Conservation (phyloP, 345 rosid species). For the Dimocarpus longan region DNA sequence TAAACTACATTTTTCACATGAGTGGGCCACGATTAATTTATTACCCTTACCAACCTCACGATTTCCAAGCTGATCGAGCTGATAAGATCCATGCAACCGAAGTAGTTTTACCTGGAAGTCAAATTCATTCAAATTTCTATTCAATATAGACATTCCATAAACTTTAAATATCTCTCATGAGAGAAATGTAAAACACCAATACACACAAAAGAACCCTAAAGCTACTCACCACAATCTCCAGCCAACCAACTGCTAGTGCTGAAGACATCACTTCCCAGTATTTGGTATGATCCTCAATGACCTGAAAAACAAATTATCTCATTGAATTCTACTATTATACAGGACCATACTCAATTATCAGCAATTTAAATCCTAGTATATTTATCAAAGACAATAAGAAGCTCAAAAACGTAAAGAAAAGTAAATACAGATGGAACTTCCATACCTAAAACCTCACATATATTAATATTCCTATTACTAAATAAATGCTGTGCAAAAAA, state of each 20-base stretch:
- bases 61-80: slow-evolving; percentile 78
- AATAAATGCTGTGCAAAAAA: neutral
- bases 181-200: slow-evolving; percentile 4
- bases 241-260: slow-evolving; percentile 90
- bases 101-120: slow-evolving; percentile 76
- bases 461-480: neutral
- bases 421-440: neutral
- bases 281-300: slow-evolving; percentile 69
- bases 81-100: slow-evolving; percentile 91
- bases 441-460: neutral
- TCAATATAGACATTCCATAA: neutral
- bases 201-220: slow-evolving; percentile 9
- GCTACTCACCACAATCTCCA: slow-evolving; percentile 75
- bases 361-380: neutral
- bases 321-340: slow-evolving; percentile 9
- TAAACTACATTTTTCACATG: slow-evolving; percentile 8
- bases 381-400: neutral
- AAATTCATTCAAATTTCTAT: neutral
- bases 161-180: slow-evolving; percentile 1
- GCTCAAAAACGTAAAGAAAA: neutral
- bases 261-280: slow-evolving; percentile 89
- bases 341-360: slow-evolving; percentile 10
- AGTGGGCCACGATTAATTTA: slow-evolving; percentile 14
- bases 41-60: slow-evolving; percentile 76
- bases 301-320: slow-evolving; percentile 43